Base-by-base conservation (phyloP, 2,329 filamentous ascomycete genomes). In the Diaporthe citriasiana region DNA sequence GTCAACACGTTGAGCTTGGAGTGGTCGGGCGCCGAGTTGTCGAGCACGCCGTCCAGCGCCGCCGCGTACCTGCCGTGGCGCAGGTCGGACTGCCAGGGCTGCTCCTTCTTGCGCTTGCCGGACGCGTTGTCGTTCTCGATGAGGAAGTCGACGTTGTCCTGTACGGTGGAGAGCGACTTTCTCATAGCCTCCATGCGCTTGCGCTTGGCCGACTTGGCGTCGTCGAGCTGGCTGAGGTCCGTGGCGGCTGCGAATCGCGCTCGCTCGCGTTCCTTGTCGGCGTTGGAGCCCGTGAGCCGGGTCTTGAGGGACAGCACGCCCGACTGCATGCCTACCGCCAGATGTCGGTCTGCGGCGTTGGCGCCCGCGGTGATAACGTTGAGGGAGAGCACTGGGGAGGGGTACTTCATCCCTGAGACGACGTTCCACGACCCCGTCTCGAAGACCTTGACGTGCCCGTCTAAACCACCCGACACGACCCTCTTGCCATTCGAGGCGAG, bases 391-490 rank as follows among this genome's bases (percentile, higher is more conserved):
- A 99, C 93, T 1, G 97, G 97, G 1, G 95, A 94, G 7, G 95
- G 93, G 83, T 98, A 99, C 84, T 98, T 99, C 75, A 93, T 91
- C 69, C 94, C 96, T 51, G 94, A 93, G n/a, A 98, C 95, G 10
- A 98, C 94, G 81, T 98, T 98, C 97, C 97, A 99, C 68, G 91
- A 93, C 0, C 92, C 92, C 1, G 95, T 98, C 84, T 98, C 96
- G 79, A 97, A 98, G 51, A 99, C 91, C 85, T 99, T 99, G 85
- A 98, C 92, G 83, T 98, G 97, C 13, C 97, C 97, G 82, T 99
- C 97, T 59, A 99, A 88, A 27, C 93, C 95, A 83, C 95, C 97
- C 77, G 93, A 95, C 71, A 99, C 90, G 73, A 99, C 88, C 68
- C 97, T 91, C 68, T 91, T 91, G 60, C 94, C 94, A 78, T 93